Evolutionary conservation across 2,329 filamentous ascomycete genomes (phyloP).

Genomic region (Geosmithia morbida): DNA sequence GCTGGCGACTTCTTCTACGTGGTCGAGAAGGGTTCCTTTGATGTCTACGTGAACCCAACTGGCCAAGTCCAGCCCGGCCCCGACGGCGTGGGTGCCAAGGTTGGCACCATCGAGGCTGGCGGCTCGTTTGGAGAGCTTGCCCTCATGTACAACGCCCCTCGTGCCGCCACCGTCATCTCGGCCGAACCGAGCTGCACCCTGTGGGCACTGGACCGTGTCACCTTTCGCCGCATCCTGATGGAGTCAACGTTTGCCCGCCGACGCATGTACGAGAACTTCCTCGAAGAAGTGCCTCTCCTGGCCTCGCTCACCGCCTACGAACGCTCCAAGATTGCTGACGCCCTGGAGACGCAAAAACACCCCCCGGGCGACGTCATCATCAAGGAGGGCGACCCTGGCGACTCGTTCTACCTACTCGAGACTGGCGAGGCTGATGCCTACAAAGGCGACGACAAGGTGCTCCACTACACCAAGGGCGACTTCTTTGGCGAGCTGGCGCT

Average conservation of each 20-base stretch:
- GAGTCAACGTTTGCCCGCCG: conserved; percentile 92
- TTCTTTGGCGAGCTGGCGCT: conserved; percentile 95
- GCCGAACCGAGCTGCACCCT: conserved; percentile 65
- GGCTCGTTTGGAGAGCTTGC: conserved; percentile 94
- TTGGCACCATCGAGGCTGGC: conserved; percentile 69
- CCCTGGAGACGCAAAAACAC: conserved; percentile 82
- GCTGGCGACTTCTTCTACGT: conserved; percentile 97
- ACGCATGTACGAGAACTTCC: conserved; percentile 93
- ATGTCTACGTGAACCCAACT: conserved; percentile 73
- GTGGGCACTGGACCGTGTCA: conserved; percentile 90
- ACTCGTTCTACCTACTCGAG: conserved; percentile 86
- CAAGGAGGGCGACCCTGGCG: conserved; percentile 76
- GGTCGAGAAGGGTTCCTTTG: conserved; percentile 80
- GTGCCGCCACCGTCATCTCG: conserved; percentile 85
- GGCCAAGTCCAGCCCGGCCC: conserved; percentile 67
- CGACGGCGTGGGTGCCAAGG: conserved; percentile 71
- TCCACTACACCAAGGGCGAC: conserved; percentile 78
- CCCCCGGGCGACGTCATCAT: conserved; percentile 73
- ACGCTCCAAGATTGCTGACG: conserved; percentile 93
- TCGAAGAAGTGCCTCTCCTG: conserved; percentile 84
- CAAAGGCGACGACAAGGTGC: conserved; percentile 65
- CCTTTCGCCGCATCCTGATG: conserved; percentile 96
- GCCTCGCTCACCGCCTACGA: conserved; percentile 79
- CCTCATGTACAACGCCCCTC: conserved; percentile 96
- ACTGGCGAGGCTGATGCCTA: conserved; percentile 74